Evolutionary conservation across 768 basidiomycete genomes (phyloP).

Genomic region (Lactarius pseudohatsudake): DNA sequence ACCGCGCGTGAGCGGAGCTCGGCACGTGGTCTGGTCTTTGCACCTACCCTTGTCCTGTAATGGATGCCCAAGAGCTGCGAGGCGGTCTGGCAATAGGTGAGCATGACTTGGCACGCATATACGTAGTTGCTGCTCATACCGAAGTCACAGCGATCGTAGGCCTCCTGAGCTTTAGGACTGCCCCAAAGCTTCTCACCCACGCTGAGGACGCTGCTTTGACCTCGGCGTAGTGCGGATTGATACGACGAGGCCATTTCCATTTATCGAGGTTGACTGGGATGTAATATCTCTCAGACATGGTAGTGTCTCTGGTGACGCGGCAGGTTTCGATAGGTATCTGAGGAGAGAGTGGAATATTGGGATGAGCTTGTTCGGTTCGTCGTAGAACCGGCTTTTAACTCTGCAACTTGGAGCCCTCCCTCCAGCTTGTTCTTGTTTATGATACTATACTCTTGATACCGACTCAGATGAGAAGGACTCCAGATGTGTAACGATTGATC

Average conservation of each 20-base stretch:
- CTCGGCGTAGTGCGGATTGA: constrained; percentile 31
- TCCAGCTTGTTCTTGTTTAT: too few species aligned
- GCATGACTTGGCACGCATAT: not conserved
- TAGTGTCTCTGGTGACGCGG: not conserved
- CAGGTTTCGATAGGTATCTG: not conserved
- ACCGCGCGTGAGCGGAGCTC: not conserved
- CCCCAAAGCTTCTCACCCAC: constrained; percentile 31
- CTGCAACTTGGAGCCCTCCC: not conserved
- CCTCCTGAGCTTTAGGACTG: constrained; percentile 29
- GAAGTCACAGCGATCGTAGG: constrained; percentile 32
- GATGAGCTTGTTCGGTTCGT: not conserved
- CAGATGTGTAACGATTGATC: not conserved
- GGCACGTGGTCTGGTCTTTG: not conserved
- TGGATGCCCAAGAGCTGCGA: constrained; percentile 33
- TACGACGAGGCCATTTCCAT: constrained; percentile 33
- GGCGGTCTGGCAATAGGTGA: constrained; percentile 24
- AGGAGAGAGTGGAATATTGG: not conserved
- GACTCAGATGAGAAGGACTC: constrained; percentile 8
- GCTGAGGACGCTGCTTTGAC: constrained; percentile 29
- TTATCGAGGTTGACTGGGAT: constrained; percentile 27
- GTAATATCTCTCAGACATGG: constrained; percentile 18
- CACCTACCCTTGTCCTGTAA: constrained; percentile 23
- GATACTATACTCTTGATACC: not conserved
- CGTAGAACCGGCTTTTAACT: not conserved
- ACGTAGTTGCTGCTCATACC: constrained; percentile 19